A percentile compares a stretch with the other conserved stretches of the same genome.
These are phyloP conservation scores for Phaseolus lunatus DNA, from an alignment of 306 rosid genomes.

Conservation along the genomic window DNA sequence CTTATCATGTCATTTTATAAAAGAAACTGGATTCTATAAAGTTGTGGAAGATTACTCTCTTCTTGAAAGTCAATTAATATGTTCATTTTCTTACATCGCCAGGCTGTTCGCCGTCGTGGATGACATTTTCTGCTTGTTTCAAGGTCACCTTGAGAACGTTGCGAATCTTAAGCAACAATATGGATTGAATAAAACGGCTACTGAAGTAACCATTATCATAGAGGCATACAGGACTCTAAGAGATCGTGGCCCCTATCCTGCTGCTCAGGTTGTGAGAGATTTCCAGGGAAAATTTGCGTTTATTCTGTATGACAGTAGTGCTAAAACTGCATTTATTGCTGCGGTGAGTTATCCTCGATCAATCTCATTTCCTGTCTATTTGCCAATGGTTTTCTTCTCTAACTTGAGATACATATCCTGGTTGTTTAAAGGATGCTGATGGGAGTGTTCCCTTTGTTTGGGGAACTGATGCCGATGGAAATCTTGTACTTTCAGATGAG, in stretches of 20 bases:
- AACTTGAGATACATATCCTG: slow-evolving; percentile 20
- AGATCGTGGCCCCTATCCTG: slow-evolving; percentile 97
- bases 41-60: slow-evolving; percentile 1
- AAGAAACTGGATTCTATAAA: slow-evolving; percentile 20
- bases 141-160: slow-evolving; percentile 89
- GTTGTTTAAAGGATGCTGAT: slow-evolving; percentile 71
- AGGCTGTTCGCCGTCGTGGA: slow-evolving; percentile 98
- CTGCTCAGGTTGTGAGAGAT: slow-evolving; percentile 95
- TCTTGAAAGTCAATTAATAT: slow-evolving; percentile 13
- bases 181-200: slow-evolving; percentile 89
- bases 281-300: slow-evolving; percentile 91
- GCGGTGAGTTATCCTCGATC: slow-evolving; percentile 64
- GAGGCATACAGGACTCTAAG: slow-evolving; percentile 94
- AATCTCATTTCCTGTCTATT: slow-evolving; percentile 12
- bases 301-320: slow-evolving; percentile 74
- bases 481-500: slow-evolving; percentile 84
- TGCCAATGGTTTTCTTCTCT: slow-evolving; percentile 33
- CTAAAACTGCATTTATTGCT: slow-evolving; percentile 70
- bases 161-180: slow-evolving; percentile 94
- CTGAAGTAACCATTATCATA: slow-evolving; percentile 81
- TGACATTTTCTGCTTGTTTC: slow-evolving; percentile 96
- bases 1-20: slow-evolving; percentile 3
- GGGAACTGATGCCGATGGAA: slow-evolving; percentile 95
- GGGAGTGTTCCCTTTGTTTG: slow-evolving; percentile 89
- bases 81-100: slow-evolving; percentile 21